A percentile compares a stretch with the other conserved stretches of the same genome.
These are phyloP conservation scores for Ceratocystis eucalypticola DNA, from an alignment of 2,329 filamentous ascomycete genomes.

Conservation along the genomic window DNA sequence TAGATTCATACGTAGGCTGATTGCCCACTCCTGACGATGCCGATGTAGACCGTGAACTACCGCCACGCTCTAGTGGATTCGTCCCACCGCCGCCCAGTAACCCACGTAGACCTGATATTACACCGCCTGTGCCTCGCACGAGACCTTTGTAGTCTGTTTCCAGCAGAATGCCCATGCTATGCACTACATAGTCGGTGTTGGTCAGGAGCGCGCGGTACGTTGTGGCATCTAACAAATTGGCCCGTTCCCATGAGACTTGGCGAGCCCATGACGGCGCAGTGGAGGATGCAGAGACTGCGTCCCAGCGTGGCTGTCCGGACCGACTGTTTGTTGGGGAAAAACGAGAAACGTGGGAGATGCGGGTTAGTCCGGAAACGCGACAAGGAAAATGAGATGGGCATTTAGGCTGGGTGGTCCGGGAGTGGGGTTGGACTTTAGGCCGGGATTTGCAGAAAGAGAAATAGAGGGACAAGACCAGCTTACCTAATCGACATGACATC, in stretches of 20 bases:
- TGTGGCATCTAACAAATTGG: constrained; percentile 70
- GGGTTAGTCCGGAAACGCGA: not conserved
- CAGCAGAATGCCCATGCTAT: constrained; percentile 89
- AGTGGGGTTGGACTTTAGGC: no score
- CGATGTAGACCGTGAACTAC: not conserved
- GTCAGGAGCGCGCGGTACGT: constrained; percentile 67
- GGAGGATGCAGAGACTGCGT: constrained; percentile 56
- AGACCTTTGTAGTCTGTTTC: constrained; percentile 97
- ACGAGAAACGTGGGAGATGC: constrained; percentile 20
- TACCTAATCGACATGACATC: constrained; percentile 87
- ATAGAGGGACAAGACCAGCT: constrained; percentile 14
- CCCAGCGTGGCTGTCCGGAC: constrained; percentile 80
- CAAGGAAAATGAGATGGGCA: no score
- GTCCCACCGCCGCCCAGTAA: constrained; percentile 50
- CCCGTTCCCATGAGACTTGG: constrained; percentile 74
- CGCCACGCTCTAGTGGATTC: constrained; percentile 46
- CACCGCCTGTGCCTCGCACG: constrained; percentile 67
- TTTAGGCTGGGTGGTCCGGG: no score
- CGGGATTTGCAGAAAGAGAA: not conserved
- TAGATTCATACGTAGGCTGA: constrained; percentile 79
- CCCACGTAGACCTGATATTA: constrained; percentile 61
- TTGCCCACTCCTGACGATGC: not conserved
- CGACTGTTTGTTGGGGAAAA: constrained; percentile 42
- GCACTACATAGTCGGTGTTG: constrained; percentile 72
- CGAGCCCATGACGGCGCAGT: constrained; percentile 67